Evolutionary conservation across 2,329 filamentous ascomycete species (phyloP).

Genomic region (Hypoxylon sp.): DNA sequence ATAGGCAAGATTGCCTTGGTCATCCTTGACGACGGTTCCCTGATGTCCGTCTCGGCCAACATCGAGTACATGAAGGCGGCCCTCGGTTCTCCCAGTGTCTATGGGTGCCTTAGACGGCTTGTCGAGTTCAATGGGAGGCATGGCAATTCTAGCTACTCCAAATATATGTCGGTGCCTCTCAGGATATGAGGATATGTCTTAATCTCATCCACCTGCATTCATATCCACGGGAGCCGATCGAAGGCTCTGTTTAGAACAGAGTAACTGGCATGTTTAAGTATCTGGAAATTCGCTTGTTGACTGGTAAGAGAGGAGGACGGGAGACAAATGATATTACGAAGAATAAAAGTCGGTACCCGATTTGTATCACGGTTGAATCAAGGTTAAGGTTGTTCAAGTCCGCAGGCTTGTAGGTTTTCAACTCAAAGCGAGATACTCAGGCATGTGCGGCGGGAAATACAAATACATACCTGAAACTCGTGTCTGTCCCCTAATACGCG

Average conservation of each 20-base stretch:
- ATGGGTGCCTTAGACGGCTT: constrained; percentile 50
- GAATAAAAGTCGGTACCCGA: background rate
- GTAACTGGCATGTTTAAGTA: constrained; percentile 2
- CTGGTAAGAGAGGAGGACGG: background rate
- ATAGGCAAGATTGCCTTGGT: constrained; percentile 46
- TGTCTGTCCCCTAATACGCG: constrained; percentile 6
- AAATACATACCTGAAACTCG: background rate
- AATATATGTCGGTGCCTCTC: background rate
- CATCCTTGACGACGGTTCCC: constrained; percentile 44
- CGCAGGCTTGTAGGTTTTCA: background rate
- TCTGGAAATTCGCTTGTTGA: background rate
- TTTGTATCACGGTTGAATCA: constrained; percentile 9
- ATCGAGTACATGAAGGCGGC: constrained; percentile 36
- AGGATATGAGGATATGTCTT: background rate
- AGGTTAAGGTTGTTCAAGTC: constrained; percentile 32
- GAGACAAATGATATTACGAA: background rate
- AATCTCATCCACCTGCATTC: background rate
- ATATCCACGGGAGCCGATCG: background rate
- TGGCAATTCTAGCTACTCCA: constrained; percentile 18
- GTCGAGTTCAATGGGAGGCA: constrained; percentile 51
- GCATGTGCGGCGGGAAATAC: background rate
- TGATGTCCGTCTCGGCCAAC: constrained; percentile 32
- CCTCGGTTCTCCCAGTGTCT: constrained; percentile 31
- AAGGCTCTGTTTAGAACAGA: background rate
- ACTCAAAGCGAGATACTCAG: constrained; percentile 6